These are phyloP conservation scores for Tricholoma furcatifolium DNA, from an alignment of 768 basidiomycete genomes.

Conservation along the genomic window DNA sequence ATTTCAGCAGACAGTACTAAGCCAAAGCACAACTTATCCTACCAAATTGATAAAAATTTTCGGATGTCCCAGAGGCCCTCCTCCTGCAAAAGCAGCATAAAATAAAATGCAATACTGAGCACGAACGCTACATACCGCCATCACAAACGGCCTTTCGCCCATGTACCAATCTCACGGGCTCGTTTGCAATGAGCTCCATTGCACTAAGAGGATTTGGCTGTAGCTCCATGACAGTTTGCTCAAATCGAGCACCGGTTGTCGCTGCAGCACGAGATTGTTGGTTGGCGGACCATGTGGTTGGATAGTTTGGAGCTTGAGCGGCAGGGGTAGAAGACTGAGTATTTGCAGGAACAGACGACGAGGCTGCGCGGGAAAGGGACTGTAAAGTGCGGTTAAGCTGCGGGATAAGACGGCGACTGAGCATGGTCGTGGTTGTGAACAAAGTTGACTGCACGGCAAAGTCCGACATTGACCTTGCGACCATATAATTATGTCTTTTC, in stretches of 20 bases:
- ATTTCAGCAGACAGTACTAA: neutral
- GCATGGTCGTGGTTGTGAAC: conserved; percentile 29
- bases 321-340: conserved; percentile 31
- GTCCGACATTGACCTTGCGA: conserved; percentile 2
- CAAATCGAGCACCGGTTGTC: conserved; percentile 77
- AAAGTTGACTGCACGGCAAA: conserved; percentile 7
- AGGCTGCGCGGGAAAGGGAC: conserved; percentile 27
- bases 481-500: conserved; percentile 4
- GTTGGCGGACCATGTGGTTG: conserved; percentile 80
- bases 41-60: conserved; percentile 97
- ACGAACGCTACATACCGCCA: conserved; percentile 66
- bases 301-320: conserved; percentile 81
- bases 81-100: conserved; percentile 50
- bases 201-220: conserved; percentile 91
- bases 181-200: conserved; percentile 84
- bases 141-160: conserved; percentile 90
- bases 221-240: conserved; percentile 84
- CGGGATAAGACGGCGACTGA: conserved; percentile 36
- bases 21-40: conserved; percentile 24
- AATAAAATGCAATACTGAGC: neutral
- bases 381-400: conserved; percentile 29
- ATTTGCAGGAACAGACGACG: conserved; percentile 27
- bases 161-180: conserved; percentile 80
- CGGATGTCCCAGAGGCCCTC: conserved; percentile 93
- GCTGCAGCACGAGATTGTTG: conserved; percentile 69